Percentiles rank a stretch among this genome's conserved stretches.
These are phyloP conservation scores for Curvularia hawaiiensis DNA, from an alignment of 2,329 filamentous ascomycete species.

Conservation along the genomic window DNA sequence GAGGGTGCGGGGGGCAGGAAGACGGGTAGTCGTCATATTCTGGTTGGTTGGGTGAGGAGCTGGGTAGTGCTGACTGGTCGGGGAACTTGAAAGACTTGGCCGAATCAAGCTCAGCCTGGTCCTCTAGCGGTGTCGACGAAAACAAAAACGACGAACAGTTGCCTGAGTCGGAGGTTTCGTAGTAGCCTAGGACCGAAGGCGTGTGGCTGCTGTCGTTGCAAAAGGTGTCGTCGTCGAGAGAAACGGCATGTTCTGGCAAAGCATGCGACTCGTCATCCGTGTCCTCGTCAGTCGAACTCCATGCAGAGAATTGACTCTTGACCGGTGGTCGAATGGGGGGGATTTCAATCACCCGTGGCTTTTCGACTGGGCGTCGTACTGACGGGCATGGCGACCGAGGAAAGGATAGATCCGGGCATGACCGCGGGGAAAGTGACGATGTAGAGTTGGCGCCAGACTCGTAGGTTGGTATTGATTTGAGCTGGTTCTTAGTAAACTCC, in stretches of 20 bases:
- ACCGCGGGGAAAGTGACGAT: constrained; percentile 34
- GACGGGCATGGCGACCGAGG: constrained; percentile 28
- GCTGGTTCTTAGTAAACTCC: constrained; percentile 43
- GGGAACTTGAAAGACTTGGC: constrained; percentile 33
- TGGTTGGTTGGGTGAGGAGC: constrained; percentile 16
- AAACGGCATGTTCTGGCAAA: constrained; percentile 19
- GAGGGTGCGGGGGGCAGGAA: constrained; percentile 33
- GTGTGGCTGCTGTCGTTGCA: constrained; percentile 32
- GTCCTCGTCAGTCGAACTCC: constrained; percentile 46
- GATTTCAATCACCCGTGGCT: constrained; percentile 35
- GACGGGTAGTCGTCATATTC: constrained; percentile 32
- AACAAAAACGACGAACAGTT: constrained; percentile 39
- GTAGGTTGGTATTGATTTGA: constrained; percentile 44
- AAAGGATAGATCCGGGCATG: constrained; percentile 41
- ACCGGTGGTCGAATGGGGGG: constrained; percentile 41
- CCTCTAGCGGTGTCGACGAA: constrained; percentile 36
- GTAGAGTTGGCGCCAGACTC: constrained; percentile 18
- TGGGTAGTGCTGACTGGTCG: constrained; percentile 18
- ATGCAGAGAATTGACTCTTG: constrained; percentile 44
- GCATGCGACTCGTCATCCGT: constrained; percentile 33
- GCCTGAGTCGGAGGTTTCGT: constrained; percentile 26
- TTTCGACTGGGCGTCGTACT: constrained; percentile 24
- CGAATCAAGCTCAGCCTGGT: constrained; percentile 26
- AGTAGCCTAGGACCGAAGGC: constrained; percentile 40
- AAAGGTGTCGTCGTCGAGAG: constrained; percentile 2